A percentile compares a stretch with the other conserved stretches of the same genome.
These are phyloP conservation scores for Niebla homalea DNA, from an alignment of 495 filamentous ascomycete genomes.

Conservation along the genomic window DNA sequence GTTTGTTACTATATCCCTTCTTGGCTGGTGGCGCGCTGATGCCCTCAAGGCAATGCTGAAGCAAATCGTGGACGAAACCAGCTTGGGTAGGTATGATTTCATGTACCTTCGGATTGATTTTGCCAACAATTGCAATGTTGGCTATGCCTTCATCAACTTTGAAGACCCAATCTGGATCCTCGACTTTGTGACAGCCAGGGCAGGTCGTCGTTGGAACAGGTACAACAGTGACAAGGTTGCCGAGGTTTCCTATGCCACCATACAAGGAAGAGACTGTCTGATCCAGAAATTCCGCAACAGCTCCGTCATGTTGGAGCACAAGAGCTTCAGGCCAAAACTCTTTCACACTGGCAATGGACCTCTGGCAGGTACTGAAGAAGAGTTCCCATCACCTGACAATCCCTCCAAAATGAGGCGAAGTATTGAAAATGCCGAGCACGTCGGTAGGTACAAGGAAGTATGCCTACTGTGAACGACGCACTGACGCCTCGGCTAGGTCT, in stretches of 20 bases:
- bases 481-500: constrained; percentile 34
- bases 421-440: constrained; percentile 73
- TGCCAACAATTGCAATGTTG: constrained; percentile 82
- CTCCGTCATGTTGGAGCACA: constrained; percentile 77
- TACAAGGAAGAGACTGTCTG: constrained; percentile 81
- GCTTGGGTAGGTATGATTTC: constrained; percentile 78
- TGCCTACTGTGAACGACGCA: background rate
- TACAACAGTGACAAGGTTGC: constrained; percentile 76
- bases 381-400: constrained; percentile 68
- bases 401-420: constrained; percentile 72
- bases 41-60: constrained; percentile 48
- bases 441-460: constrained; percentile 43
- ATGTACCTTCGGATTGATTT: constrained; percentile 92
- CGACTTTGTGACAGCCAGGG: constrained; percentile 60
- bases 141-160: constrained; percentile 98
- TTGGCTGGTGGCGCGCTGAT: constrained; percentile 8
- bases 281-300: constrained; percentile 94
- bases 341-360: constrained; percentile 34
- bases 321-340: constrained; percentile 65
- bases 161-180: constrained; percentile 30
- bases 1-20: constrained; percentile 23
- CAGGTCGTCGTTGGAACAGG: constrained; percentile 66
- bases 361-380: constrained; percentile 45
- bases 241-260: constrained; percentile 87
- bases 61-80: constrained; percentile 62